Evolutionary conservation across 352 stramenopile species (phyloP).

Genomic region (Phytophthora chlamydospora): DNA sequence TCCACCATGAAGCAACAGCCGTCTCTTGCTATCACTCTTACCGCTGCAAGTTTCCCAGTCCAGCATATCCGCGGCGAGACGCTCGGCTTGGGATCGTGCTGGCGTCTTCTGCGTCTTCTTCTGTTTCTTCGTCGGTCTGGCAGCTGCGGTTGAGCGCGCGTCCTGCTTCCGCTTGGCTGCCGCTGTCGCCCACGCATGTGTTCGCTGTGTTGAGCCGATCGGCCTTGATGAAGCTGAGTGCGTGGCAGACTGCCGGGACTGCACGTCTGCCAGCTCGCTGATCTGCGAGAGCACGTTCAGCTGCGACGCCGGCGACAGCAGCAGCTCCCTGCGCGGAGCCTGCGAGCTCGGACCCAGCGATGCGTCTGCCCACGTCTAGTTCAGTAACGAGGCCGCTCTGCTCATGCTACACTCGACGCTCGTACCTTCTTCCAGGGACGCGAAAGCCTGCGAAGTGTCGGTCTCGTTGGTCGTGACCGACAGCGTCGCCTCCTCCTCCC

Average conservation of each 20-base stretch:
- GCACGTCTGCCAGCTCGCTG: slow-evolving; percentile 63
- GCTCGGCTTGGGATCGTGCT: slow-evolving; percentile 21
- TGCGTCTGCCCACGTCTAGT: too few species aligned
- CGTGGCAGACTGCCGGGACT: slow-evolving; percentile 12
- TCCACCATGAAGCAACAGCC: neutral
- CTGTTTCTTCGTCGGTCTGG: slow-evolving; percentile 15
- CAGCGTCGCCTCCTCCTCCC: neutral
- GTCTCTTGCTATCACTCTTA: slow-evolving; percentile 23
- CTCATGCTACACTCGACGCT: neutral
- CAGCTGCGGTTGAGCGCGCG: neutral
- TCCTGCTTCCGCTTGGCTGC: slow-evolving; percentile 8
- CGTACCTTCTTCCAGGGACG: slow-evolving; percentile 1
- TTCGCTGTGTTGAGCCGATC: slow-evolving; percentile 12
- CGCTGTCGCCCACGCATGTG: slow-evolving; percentile 35
- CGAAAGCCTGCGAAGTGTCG: neutral
- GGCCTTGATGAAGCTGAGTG: slow-evolving; percentile 1
- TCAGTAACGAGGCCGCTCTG: too few species aligned
- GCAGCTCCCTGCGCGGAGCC: slow-evolving; percentile 26
- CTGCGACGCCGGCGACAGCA: slow-evolving; percentile 72
- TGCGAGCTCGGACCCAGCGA: neutral
- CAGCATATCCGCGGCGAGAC: slow-evolving; percentile 53
- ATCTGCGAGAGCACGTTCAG: slow-evolving; percentile 80
- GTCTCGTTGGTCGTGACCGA: neutral
- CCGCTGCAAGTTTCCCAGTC: slow-evolving; percentile 75
- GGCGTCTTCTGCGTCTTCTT: slow-evolving; percentile 14